Conservation (phyloP, 306 rosid species). For the Heteromeles arbutifolia region DNA sequence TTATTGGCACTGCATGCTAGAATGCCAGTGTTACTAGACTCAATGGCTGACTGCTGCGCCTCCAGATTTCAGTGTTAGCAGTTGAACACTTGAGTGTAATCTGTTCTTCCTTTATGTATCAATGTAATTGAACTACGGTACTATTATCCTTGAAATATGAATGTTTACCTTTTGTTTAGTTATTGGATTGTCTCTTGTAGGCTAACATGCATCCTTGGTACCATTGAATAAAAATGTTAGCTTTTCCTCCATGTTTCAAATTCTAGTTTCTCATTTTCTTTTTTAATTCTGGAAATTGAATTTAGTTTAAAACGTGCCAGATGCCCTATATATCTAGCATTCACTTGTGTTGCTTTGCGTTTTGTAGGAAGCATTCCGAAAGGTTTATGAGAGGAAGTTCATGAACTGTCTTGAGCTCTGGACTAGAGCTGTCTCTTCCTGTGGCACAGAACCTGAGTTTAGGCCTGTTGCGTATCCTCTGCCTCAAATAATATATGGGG, state of each 20-base stretch:
- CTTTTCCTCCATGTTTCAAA: constrained; percentile 16
- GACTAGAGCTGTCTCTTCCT: too few relatives aligned
- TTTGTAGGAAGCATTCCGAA: constrained; percentile 81
- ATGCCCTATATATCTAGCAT: not conserved
- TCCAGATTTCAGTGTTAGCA: too few relatives aligned
- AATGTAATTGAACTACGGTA: constrained; percentile 58
- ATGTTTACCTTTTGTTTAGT: not conserved
- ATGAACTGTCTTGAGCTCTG: too few relatives aligned
- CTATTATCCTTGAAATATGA: not conserved
- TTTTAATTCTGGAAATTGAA: not conserved
- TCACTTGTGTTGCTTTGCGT: constrained; percentile 19
- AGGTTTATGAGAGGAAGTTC: too few relatives aligned
- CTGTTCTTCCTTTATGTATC: too few relatives aligned
- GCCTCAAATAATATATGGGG: constrained; percentile 76
- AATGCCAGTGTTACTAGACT: too few relatives aligned
- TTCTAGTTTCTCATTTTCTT: not conserved
- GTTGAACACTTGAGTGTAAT: too few relatives aligned
- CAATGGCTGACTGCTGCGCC: too few relatives aligned
- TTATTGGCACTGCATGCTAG: too few relatives aligned
- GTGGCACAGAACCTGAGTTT: too few relatives aligned
- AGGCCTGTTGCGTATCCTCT: constrained; percentile 91
- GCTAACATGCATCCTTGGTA: not conserved
- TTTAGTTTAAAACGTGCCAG: not conserved
- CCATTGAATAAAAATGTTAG: not conserved
- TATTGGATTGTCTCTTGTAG: not conserved